Base-by-base conservation (phyloP, 305 asterid genomes). In the Fraxinus angustifolia region DNA sequence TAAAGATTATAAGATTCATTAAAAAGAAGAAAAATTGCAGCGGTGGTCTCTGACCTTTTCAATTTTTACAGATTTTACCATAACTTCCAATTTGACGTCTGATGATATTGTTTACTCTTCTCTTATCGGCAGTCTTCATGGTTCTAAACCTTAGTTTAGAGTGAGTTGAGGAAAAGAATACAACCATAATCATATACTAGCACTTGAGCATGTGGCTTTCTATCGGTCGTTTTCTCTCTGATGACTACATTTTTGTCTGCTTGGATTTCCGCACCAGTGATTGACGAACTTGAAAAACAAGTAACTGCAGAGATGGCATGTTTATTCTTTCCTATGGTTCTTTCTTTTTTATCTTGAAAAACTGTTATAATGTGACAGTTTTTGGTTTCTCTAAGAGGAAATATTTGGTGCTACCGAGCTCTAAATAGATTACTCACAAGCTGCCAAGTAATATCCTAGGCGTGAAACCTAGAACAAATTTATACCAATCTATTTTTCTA, bases 51-150 rank as follows among this genome's bases (percentile, higher is more conserved):
- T 28, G 1, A 28, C 31, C 1, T 28, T 28, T 28, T 28, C 31
- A 28, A 28, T 1, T 28, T 28, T 28, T 28, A 28, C 31, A 28
- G 2, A 28, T 28, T 28, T 28, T 28, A 28, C 31, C 31, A 1
- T 28, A 28, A 28, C 31, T 30, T 30, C 2, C 33, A 30, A 30
- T 40, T 72, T 93, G 12, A 81, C 40, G 7, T 98, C 98, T 11
- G 97, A 92, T 82, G 96, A 93, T 78, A 75, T 79, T 0, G 91
- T 92, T 3, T 93, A 91, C 84, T 82, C 92, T 88, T 86, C 89
- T 40, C 97, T 95, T 36, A 97, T 95, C 40, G 95, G 97, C 73
- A 92, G 97, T 86, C 97, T 95, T 58, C 94, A 92, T 84, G 87
- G 85, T 31, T 50, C 75, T 76, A 19, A 78, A 53, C 73, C 45